Percentiles rank a stretch among this genome's conserved stretches.
Evolutionary conservation across 345 rosid species (phyloP).

Genomic region (Rhizophora mangle): DNA sequence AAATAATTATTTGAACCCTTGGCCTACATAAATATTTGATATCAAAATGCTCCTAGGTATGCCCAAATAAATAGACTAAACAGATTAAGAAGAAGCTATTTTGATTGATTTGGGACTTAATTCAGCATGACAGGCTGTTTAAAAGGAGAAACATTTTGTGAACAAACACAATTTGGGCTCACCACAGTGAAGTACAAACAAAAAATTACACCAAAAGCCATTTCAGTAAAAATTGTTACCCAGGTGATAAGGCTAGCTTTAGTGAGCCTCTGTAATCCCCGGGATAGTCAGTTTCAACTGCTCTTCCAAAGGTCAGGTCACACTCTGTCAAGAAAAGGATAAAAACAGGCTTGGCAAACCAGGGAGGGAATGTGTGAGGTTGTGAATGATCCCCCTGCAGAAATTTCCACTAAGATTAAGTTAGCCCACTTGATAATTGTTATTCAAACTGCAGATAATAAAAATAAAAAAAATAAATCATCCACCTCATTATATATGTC

Average conservation of each 20-base stretch:
- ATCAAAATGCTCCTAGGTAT: background rate
- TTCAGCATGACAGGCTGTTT: no score
- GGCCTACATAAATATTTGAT: background rate
- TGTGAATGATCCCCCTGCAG: slow-evolving; percentile 86
- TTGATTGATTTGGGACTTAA: no score
- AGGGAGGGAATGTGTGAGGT: slow-evolving; percentile 67
- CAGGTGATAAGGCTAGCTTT: slow-evolving; percentile 72
- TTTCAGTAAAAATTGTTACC: slow-evolving; percentile 43
- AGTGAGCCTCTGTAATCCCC: slow-evolving; percentile 86
- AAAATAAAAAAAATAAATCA: background rate
- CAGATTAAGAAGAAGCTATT: no score
- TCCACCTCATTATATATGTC: slow-evolving; percentile 80
- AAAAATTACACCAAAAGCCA: no score
- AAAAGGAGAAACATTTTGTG: no score
- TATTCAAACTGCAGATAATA: background rate
- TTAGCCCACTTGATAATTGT: background rate
- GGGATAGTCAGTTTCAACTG: slow-evolving; percentile 50
- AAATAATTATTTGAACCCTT: background rate
- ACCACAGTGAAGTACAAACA: no score
- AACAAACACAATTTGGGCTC: no score
- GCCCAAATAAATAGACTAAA: no score
- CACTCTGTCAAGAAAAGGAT: slow-evolving; percentile 76
- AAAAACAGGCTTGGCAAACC: slow-evolving; percentile 78
- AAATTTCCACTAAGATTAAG: slow-evolving; percentile 13
- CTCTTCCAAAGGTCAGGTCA: slow-evolving; percentile 74